phyloP scores from a whole-genome alignment of 2,329 filamentous ascomycete genomes.

The Microcera coccophila region DNA sequence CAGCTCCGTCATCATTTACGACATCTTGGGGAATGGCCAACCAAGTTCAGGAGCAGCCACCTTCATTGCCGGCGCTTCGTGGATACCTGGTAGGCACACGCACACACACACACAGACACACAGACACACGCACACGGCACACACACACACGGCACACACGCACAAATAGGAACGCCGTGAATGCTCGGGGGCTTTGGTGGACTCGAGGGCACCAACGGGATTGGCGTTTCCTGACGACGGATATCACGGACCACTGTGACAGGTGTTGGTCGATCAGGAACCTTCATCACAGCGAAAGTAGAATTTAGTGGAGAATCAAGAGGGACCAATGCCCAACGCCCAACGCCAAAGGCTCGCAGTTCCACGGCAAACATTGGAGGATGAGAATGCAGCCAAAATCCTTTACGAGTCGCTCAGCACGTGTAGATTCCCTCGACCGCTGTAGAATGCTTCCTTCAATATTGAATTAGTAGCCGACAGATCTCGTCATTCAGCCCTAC shows the following conservation, averaged over 20 bases:
- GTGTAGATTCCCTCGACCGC: not conserved
- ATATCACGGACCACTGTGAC: not conserved
- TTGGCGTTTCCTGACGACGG: slow-evolving; percentile 5
- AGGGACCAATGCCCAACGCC: not conserved
- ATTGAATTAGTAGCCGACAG: not conserved
- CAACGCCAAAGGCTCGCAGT: not conserved
- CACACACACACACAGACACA: not conserved
- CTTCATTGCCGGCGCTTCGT: not conserved
- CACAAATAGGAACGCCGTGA: too few species aligned
- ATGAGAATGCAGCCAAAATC: not conserved
- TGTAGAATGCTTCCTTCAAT: not conserved
- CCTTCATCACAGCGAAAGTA: too few species aligned
- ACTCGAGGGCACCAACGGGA: slow-evolving; percentile 8
- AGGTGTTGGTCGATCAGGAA: too few species aligned
- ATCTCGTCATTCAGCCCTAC: not conserved
- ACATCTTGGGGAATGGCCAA: not conserved
- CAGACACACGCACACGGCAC: not conserved
- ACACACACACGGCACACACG: not conserved
- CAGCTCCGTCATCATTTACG: not conserved
- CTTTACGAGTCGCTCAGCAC: not conserved
- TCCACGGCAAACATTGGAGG: not conserved
- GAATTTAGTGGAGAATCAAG: too few species aligned
- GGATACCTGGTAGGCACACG: not conserved
- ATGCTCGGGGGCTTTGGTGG: too few species aligned
- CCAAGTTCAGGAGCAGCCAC: not conserved